These are phyloP conservation scores for Schizophyllum amplum DNA, from an alignment of 1,284 basidiomycete species.

Conservation along the genomic window DNA sequence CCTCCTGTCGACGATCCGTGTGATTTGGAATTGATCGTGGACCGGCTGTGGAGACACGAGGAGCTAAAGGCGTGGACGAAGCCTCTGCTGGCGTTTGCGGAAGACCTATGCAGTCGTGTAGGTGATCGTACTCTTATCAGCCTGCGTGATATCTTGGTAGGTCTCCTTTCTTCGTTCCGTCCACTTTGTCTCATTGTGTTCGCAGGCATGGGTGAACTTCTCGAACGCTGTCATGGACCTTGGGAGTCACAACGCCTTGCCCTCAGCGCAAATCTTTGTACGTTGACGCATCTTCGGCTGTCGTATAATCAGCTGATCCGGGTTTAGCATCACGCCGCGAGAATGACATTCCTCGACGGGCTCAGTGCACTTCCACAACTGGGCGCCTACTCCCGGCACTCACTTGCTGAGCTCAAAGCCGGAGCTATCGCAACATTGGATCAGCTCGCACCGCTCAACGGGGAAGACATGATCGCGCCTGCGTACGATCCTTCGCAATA, in stretches of 20 bases:
- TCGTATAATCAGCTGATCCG: conserved; percentile 2
- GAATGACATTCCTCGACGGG: conserved; percentile 83
- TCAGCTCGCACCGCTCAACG: conserved; percentile 41
- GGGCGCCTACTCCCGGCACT: conserved; percentile 41
- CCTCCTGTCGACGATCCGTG: conserved; percentile 72
- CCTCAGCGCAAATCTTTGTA: conserved; percentile 60
- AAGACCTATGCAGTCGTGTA: conserved; percentile 69
- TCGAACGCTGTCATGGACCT: conserved; percentile 55
- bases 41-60: conserved; percentile 61
- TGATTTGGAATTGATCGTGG: conserved; percentile 80
- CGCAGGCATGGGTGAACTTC: conserved; percentile 90
- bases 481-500: conserved; percentile 14
- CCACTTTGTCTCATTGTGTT: conserved; percentile 5
- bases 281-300: conserved; percentile 25
- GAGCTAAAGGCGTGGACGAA: conserved; percentile 53
- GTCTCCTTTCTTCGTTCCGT: conserved; percentile 19
- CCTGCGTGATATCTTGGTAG: conserved; percentile 84
- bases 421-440: conserved; percentile 42
- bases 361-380: conserved; percentile 71
- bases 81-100: conserved; percentile 71
- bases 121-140: conserved; percentile 67
- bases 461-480: conserved; percentile 20
- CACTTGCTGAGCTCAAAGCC: conserved; percentile 39
- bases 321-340: conserved; percentile 75
- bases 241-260: conserved; percentile 28